These are phyloP conservation scores for Clonostachys solani DNA, from an alignment of 2,329 filamentous ascomycete species.

Conservation along the genomic window DNA sequence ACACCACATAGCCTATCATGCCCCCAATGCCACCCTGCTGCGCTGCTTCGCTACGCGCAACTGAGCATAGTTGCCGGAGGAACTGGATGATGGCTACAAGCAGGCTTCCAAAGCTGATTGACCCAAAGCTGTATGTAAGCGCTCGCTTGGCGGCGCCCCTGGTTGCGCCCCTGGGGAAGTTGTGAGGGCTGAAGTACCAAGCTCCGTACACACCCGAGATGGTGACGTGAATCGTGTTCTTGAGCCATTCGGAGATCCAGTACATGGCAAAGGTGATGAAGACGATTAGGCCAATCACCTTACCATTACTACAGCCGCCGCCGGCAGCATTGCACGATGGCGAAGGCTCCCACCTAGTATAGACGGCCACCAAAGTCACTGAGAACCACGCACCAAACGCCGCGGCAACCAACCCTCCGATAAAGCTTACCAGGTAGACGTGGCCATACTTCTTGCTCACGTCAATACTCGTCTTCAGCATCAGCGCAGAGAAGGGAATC, in stretches of 20 bases:
- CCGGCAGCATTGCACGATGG: constrained; percentile 42
- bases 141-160: constrained; percentile 78
- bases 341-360: constrained; percentile 74
- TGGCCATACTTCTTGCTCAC: constrained; percentile 81
- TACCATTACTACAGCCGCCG: constrained; percentile 66
- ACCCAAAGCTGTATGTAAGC: constrained; percentile 88
- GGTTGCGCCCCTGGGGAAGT: constrained; percentile 74
- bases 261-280: constrained; percentile 91
- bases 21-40: constrained; percentile 72
- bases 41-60: constrained; percentile 60
- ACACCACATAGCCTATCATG: constrained; percentile 58
- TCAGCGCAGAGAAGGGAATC: constrained; percentile 87
- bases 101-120: constrained; percentile 81
- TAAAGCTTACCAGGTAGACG: constrained; percentile 78
- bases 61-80: constrained; percentile 74
- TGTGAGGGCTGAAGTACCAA: constrained; percentile 79
- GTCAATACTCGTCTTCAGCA: constrained; percentile 83
- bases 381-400: constrained; percentile 83
- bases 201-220: constrained; percentile 86
- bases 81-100: constrained; percentile 85
- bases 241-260: constrained; percentile 91
- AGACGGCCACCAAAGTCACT: constrained; percentile 80
- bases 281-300: constrained; percentile 78
- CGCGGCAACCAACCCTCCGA: constrained; percentile 73
- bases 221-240: constrained; percentile 86